Base-by-base conservation (phyloP, 192 early-diverging fungal genomes). In the Anaeromyces robustus region DNA sequence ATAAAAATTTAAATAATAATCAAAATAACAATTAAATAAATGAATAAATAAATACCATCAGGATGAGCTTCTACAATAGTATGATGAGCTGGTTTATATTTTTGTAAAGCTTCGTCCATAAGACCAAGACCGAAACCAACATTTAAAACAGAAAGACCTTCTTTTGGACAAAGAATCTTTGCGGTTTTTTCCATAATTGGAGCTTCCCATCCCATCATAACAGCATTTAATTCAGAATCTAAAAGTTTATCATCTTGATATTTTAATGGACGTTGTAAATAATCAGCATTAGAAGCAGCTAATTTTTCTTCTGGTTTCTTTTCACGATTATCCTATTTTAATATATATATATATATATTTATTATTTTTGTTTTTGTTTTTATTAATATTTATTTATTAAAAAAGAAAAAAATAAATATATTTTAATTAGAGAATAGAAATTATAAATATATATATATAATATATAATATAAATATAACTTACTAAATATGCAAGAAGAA, bases 191-290 rank as follows among this genome's bases (percentile, higher is more conserved):
- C 88, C 97, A 99, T 99, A 79, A 99, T 83, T 29, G 95, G 95
- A 9, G 88, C 85, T 83, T 99, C 97, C 97, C 97, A 99, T 77
- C 92, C 94, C 97, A 99, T 99, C 96, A 97, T 97, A 3, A 99
- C 96, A 77, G 91, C 96, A 86, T 99, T 95, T 34, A 90, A 89
- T 78, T 96, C 93, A 11, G 87, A 90, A 82, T 98, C 97, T 80
- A 97, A 82, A 26, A 98, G 84, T 59, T 88, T 89, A 77, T 91
- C 92, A 29, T 89, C 83, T 12, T 90, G 88, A 82, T 94, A 99
- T 77, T 89, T 91, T 4, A 99, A 88, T 28, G 90, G 90, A 77
- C 92, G 91, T 30, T 87, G 82, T 31, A 99, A 86, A 82, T 94
- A 99, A 29, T 91, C 92, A 78, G 90, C 88, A 81, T 96, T 96